Base-by-base conservation (phyloP, 1,284 basidiomycete genomes). In the Phylloporus sp. region DNA sequence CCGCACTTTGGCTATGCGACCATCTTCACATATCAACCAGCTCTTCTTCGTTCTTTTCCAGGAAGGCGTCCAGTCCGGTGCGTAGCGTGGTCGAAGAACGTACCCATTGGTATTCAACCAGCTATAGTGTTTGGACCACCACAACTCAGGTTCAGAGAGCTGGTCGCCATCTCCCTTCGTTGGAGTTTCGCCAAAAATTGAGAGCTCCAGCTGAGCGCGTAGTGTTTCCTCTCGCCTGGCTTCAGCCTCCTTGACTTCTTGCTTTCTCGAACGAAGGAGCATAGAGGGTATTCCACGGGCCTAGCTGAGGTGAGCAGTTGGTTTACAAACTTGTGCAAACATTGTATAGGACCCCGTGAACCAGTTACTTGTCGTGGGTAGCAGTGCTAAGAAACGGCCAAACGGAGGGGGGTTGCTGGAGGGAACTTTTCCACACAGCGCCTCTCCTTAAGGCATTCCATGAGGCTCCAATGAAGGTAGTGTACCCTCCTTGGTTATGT, bases 91-190 rank as follows among this genome's bases (percentile, higher is more conserved):
- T 7, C 80, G 74, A 28, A 82, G 73, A 37, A 71, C 47, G 46
- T 81, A 80, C 22, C 80, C 80, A 29, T 40, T 65, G 3, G 68
- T 68, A 56, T 74, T 68, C 2, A 81, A 65, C 76, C 76, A 81
- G 15, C 24, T 20, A 22, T 74, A 73, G 24, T 72, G 76, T 39
- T 66, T 54, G 8, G 64, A 49, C 78, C 78, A 80, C 64, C 71
- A 79, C 4, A 31, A 8, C 22, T 69, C 68, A 0, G 44, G 47
- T 12, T 65, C 56, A 6, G 34, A 10, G 15, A 8, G 10, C 34
- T 10, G 34, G 34, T 15, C 34, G 34, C 15, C 34, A n/a, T n/a
- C n/a, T n/a, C n/a, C n/a, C n/a, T n/a, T n/a, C n/a, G n/a, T 37
- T 37, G 15, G 34, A 37, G 34, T 37, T 15, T 10, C 34, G 34